Evolutionary conservation across 495 filamentous ascomycete species (phyloP).

Genomic region (Clohesyomyces aquaticus): DNA sequence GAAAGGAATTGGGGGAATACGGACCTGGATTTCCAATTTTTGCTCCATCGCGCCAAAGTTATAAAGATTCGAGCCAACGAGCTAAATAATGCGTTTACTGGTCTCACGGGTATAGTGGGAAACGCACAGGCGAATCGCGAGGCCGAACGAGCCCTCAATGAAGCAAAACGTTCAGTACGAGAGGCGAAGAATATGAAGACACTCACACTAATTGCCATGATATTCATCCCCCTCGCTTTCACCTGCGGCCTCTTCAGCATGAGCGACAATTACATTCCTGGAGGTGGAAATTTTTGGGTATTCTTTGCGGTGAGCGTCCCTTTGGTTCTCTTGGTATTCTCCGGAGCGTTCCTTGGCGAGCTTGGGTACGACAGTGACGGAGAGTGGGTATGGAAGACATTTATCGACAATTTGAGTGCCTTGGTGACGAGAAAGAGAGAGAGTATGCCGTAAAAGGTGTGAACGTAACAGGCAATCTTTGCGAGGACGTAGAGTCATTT

Average conservation of each 20-base stretch:
- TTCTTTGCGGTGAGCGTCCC: slow-evolving; percentile 3
- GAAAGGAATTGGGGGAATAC: neutral
- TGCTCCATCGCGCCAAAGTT: slow-evolving; percentile 2
- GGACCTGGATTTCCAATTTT: neutral
- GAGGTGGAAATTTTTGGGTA: slow-evolving; percentile 6
- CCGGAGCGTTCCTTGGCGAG: neutral
- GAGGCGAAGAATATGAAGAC: slow-evolving; percentile 15
- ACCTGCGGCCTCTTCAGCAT: slow-evolving; percentile 7
- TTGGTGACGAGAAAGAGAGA: neutral
- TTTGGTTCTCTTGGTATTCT: slow-evolving; percentile 6
- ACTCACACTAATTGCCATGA: neutral
- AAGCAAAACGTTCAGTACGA: slow-evolving; percentile 2
- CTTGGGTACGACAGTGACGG: neutral
- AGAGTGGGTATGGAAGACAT: neutral
- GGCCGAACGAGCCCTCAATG: neutral
- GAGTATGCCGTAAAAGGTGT: neutral
- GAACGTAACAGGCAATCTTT: neutral
- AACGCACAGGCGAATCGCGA: slow-evolving; percentile 1
- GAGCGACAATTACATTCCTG: slow-evolving; percentile 4
- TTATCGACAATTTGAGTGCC: neutral
- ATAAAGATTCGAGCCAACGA: neutral
- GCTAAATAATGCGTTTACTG: slow-evolving; percentile 2
- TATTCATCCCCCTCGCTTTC: slow-evolving; percentile 12
- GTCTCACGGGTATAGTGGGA: neutral
- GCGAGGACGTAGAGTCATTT: no score